phyloP scores from a whole-genome alignment of 2,329 filamentous ascomycete species.

The Cladosporium sp. region DNA sequence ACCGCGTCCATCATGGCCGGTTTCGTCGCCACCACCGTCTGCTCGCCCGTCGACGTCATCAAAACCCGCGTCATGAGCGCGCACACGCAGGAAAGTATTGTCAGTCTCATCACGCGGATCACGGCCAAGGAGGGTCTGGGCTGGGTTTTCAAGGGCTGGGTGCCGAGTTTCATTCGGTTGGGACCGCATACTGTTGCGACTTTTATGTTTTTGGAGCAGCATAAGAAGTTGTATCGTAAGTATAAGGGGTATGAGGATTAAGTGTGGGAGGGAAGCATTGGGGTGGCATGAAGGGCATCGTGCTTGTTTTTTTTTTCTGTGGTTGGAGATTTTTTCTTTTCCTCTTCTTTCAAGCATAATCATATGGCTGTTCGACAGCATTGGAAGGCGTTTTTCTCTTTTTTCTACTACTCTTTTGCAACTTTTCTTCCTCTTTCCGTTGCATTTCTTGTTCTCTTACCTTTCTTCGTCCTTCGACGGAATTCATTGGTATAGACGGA shows the following conservation, averaged over 20 bases:
- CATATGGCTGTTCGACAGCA: not conserved
- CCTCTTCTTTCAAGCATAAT: not conserved
- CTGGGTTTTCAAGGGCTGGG: slow-evolving; percentile 90
- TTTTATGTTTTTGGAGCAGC: slow-evolving; percentile 80
- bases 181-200: slow-evolving; percentile 79
- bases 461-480: too few relatives aligned
- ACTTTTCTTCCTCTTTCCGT: too few relatives aligned
- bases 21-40: slow-evolving; percentile 78
- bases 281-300: not conserved
- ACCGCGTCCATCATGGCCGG: slow-evolving; percentile 72
- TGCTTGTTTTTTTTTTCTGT: too few relatives aligned
- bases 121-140: slow-evolving; percentile 64
- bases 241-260: slow-evolving; percentile 16
- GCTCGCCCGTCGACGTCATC: slow-evolving; percentile 80
- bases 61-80: slow-evolving; percentile 84
- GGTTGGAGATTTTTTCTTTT: not conserved
- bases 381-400: slow-evolving; percentile 3
- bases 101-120: slow-evolving; percentile 60
- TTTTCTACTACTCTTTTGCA: too few relatives aligned
- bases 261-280: too few relatives aligned
- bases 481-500: too few relatives aligned
- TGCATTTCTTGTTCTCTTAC: too few relatives aligned
- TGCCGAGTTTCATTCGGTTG: slow-evolving; percentile 66
- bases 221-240: slow-evolving; percentile 69
- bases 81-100: slow-evolving; percentile 47